Conservation (phyloP, 768 basidiomycete species). For the Pisolithus marmoratus region DNA sequence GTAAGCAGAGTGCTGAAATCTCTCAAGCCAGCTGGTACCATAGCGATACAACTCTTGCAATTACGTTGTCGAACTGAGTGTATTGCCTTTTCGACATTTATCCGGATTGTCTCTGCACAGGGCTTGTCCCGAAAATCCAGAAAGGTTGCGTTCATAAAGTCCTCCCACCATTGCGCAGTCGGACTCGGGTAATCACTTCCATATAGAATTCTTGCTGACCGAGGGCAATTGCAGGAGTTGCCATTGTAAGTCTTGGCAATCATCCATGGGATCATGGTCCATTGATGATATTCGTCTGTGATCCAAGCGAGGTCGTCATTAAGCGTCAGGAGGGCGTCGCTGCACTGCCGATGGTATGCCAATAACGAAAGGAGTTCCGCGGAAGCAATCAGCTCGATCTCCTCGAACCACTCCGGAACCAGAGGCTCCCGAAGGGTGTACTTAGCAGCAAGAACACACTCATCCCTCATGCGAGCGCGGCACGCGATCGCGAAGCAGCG, state of each 20-base stretch:
- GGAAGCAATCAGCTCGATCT: conserved; percentile 22
- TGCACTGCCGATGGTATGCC: conserved; percentile 14
- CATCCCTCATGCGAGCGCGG: conserved; percentile 16
- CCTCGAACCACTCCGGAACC: conserved; percentile 17
- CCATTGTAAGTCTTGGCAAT: not conserved
- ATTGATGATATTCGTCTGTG: conserved; percentile 3
- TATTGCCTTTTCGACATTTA: not conserved
- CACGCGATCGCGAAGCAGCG: conserved; percentile 29
- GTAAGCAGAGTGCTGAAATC: conserved; percentile 7
- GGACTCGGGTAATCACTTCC: not conserved
- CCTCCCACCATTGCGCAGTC: conserved; percentile 2
- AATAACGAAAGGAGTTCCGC: conserved; percentile 20
- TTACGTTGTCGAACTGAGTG: not conserved
- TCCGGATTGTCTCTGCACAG: conserved; percentile 1
- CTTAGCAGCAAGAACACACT: conserved; percentile 24
- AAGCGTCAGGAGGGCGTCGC: conserved; percentile 6
- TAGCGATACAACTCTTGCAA: not conserved
- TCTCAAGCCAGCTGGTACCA: conserved; percentile 8
- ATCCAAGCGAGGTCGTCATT: conserved; percentile 10
- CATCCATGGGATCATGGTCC: not conserved
- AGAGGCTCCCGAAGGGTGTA: conserved; percentile 20
- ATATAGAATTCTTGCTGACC: not conserved
- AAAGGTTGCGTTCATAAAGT: conserved; percentile 4
- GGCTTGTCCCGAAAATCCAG: not conserved
- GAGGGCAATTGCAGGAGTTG: not conserved